These are phyloP conservation scores for Pseudocercospora vitis DNA, from an alignment of 2,329 filamentous ascomycete species.

Conservation along the genomic window DNA sequence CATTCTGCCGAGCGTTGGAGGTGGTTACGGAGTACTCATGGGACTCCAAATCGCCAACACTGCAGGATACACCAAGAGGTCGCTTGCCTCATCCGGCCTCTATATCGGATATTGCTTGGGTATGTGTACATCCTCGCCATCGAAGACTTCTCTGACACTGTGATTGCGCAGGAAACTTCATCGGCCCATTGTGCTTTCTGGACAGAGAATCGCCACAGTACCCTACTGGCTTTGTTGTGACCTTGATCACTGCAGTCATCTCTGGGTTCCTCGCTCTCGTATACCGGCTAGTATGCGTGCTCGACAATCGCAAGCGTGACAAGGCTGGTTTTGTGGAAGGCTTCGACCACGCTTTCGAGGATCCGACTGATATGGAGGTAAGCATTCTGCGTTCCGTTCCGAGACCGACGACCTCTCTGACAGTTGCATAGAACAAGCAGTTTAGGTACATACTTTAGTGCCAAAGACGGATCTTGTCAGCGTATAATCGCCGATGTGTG, in stretches of 20 bases:
- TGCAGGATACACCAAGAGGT: conserved; percentile 40
- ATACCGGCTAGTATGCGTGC: conserved; percentile 48
- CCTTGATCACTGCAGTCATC: conserved; percentile 38
- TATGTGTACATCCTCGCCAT: conserved; percentile 24
- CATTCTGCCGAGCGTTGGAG: conserved; percentile 13
- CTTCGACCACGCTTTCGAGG: conserved; percentile 55
- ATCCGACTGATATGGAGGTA: conserved; percentile 48
- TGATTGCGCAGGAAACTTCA: conserved; percentile 41
- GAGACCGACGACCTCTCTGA: conserved; percentile 44
- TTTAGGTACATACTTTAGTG: conserved; percentile 21
- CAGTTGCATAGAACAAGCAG: conserved; percentile 41
- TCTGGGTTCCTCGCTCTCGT: conserved; percentile 42
- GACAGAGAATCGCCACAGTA: conserved; percentile 45
- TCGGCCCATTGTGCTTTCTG: conserved; percentile 47
- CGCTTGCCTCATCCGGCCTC: conserved; percentile 50
- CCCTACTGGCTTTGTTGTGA: conserved; percentile 42
- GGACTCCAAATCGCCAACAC: conserved; percentile 23
- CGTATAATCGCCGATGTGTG: too few relatives aligned
- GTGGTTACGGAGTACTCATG: conserved; percentile 17
- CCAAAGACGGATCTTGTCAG: too few relatives aligned
- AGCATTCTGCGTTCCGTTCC: not conserved
- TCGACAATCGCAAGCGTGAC: conserved; percentile 48
- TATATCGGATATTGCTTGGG: conserved; percentile 55
- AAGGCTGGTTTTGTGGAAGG: conserved; percentile 46
- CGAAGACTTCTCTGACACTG: not conserved